phyloP scores from a whole-genome alignment of 2,329 filamentous ascomycete genomes.

The Cladophialophora yegresii region DNA sequence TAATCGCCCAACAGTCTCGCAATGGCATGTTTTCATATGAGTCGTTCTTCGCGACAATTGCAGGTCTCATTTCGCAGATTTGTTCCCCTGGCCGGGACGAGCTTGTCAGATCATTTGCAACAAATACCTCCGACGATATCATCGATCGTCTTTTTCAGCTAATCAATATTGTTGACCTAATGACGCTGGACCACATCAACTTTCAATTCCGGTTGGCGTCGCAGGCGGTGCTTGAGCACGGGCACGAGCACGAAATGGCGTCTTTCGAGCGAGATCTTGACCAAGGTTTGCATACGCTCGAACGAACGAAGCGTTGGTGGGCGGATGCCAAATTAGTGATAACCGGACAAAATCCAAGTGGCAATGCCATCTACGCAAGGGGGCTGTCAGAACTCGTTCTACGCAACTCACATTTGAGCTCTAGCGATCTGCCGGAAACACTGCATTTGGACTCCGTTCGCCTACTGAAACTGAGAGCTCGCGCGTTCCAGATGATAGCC shows the following conservation, averaged over 20 bases:
- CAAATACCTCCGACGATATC: slow-evolving; percentile 55
- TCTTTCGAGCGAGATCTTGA: slow-evolving; percentile 59
- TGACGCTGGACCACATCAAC: slow-evolving; percentile 66
- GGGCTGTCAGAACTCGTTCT: slow-evolving; percentile 62
- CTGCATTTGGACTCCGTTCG: slow-evolving; percentile 59
- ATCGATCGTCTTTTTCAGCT: slow-evolving; percentile 65
- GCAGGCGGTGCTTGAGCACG: slow-evolving; percentile 62
- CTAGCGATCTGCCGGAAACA: slow-evolving; percentile 61
- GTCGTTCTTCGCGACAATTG: slow-evolving; percentile 64
- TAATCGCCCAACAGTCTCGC: slow-evolving; percentile 60
- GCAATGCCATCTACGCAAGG: slow-evolving; percentile 56
- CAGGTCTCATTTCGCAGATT: slow-evolving; percentile 62
- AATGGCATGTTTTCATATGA: slow-evolving; percentile 65
- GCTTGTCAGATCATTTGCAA: slow-evolving; percentile 58
- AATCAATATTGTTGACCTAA: slow-evolving; percentile 63
- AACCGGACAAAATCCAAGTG: slow-evolving; percentile 18
- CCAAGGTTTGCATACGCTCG: slow-evolving; percentile 54
- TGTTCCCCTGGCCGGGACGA: slow-evolving; percentile 66
- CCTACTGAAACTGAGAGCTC: slow-evolving; percentile 55
- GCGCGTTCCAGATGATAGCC: slow-evolving; percentile 60
- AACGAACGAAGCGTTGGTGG: slow-evolving; percentile 52
- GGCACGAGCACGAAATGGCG: slow-evolving; percentile 62
- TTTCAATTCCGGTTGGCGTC: slow-evolving; percentile 64
- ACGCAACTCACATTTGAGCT: slow-evolving; percentile 52
- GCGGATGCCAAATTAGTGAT: slow-evolving; percentile 23